Evolutionary conservation across 2,329 filamentous ascomycete genomes (phyloP).

Genomic region (Arthrobotrys megalospora): DNA sequence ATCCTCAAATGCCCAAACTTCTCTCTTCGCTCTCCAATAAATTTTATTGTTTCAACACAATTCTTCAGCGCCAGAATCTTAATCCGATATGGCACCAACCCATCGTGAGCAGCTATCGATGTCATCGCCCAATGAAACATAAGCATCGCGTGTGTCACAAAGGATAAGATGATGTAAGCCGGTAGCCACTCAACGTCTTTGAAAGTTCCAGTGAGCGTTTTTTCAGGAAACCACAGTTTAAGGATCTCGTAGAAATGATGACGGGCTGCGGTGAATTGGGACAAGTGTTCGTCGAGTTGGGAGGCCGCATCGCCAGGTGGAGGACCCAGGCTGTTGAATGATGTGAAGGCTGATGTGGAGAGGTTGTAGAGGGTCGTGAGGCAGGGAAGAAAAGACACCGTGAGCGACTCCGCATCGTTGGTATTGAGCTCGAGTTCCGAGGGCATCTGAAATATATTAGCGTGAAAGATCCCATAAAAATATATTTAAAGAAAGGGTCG

Average conservation of each 20-base stretch:
- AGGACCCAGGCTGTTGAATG: slow-evolving; percentile 38
- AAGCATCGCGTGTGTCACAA: slow-evolving; percentile 38
- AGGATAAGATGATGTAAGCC: slow-evolving; percentile 33
- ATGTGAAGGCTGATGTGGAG: slow-evolving; percentile 50
- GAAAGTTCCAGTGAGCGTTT: not conserved
- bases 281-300: not conserved
- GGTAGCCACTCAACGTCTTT: not conserved
- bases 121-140: slow-evolving; percentile 50
- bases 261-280: not conserved
- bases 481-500: not conserved
- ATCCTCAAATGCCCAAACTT: slow-evolving; percentile 31
- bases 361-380: slow-evolving; percentile 28
- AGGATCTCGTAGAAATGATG: not conserved
- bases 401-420: not conserved
- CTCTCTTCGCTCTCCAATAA: not conserved
- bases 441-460: not conserved
- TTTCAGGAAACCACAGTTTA: not conserved
- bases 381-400: slow-evolving; percentile 22
- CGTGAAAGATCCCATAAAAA: too few species aligned
- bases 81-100: slow-evolving; percentile 10
- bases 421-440: not conserved
- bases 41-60: slow-evolving; percentile 25
- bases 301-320: slow-evolving; percentile 17
- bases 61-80: slow-evolving; percentile 13
- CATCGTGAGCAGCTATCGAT: slow-evolving; percentile 20